These are phyloP conservation scores for Exophiala dermatitidis DNA, from an alignment of 2,329 filamentous ascomycete species.

Conservation along the genomic window DNA sequence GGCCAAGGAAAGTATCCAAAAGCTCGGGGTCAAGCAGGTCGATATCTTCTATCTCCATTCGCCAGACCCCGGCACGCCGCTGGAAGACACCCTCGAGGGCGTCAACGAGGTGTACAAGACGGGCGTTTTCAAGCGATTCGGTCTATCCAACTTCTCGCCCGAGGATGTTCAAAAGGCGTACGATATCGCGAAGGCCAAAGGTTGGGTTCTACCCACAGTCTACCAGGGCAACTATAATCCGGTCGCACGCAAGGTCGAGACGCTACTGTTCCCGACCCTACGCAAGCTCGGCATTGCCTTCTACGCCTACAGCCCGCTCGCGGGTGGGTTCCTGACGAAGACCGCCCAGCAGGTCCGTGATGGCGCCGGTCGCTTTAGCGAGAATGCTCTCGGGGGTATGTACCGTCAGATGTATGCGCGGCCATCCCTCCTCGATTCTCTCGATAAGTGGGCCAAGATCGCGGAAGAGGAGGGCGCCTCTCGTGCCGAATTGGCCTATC, in stretches of 20 bases:
- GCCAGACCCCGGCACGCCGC: slow-evolving; percentile 31
- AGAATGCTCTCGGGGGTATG: slow-evolving; percentile 27
- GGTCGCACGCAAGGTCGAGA: slow-evolving; percentile 33
- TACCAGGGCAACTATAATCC: slow-evolving; percentile 40
- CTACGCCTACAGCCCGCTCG: slow-evolving; percentile 29
- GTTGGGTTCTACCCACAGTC: slow-evolving; percentile 33
- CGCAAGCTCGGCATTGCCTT: slow-evolving; percentile 31
- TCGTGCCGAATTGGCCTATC: slow-evolving; percentile 33
- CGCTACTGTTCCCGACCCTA: slow-evolving; percentile 33
- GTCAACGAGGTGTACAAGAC: slow-evolving; percentile 32
- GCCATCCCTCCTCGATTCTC: slow-evolving; percentile 28
- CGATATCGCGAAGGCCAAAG: slow-evolving; percentile 31
- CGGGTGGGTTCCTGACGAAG: slow-evolving; percentile 35
- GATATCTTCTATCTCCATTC: slow-evolving; percentile 35
- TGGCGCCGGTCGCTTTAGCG: slow-evolving; percentile 30
- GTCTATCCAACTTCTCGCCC: slow-evolving; percentile 35
- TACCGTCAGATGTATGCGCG: slow-evolving; percentile 28
- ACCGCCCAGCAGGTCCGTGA: slow-evolving; percentile 29
- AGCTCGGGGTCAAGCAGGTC: slow-evolving; percentile 28
- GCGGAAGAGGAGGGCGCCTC: slow-evolving; percentile 26
- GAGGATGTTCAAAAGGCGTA: slow-evolving; percentile 31
- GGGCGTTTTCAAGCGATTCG: slow-evolving; percentile 33
- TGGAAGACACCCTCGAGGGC: slow-evolving; percentile 33
- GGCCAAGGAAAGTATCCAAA: slow-evolving; percentile 23
- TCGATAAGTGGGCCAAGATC: slow-evolving; percentile 31